Evolutionary conservation across 441 rosid species (phyloP), one percentile per base, ranked within the genome.

Genomic region (Populus tomentosa): DNA sequence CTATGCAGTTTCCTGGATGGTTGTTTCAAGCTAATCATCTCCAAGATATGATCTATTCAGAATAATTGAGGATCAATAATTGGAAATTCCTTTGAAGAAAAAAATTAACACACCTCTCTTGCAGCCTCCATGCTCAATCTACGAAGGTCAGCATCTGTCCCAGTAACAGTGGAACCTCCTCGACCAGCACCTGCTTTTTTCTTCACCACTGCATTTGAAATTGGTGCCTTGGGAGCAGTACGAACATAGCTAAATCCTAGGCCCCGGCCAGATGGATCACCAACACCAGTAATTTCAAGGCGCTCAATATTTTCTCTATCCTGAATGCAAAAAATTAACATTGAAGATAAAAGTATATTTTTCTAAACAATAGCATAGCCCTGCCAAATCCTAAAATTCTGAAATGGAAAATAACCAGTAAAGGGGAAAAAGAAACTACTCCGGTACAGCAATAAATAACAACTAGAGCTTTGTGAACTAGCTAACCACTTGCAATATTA

Each of bases 71-170:
- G 56, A 4, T 14, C 18, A 46, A 46, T 46, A 46, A 14, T 14
- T 46, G 20, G 20, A 14, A 53, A 16, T 16, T 53, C 21, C 61
- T 53, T 53, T 18, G 61, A 53, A 18, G 61, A 53, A 16, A 53
- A 53, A 53, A 53, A 53, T 14, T 71, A 64, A 69, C 84, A 74
- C 79, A 97, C 98, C 95, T 94, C 99, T 77, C 99, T 89, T 79
- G 98, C 99, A 79, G 98, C 99, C 85, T 97, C 99, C 99, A 93
- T 94, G 88, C 98, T 97, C 84, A 97, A 83, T 85, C 99, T 90
- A 65, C 98, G 99, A 77, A 97, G 93, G 86, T 97, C 99, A 80
- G 98, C 98, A 92, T 97, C 99, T 70, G 99, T 94, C 75, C 99
- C 98, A 73, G 99, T 94, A 67, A 97, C 97, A 64, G 93, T 91